Evolutionary conservation across 352 stramenopile species (phyloP).

Genomic region (Phytophthora foliorum): DNA sequence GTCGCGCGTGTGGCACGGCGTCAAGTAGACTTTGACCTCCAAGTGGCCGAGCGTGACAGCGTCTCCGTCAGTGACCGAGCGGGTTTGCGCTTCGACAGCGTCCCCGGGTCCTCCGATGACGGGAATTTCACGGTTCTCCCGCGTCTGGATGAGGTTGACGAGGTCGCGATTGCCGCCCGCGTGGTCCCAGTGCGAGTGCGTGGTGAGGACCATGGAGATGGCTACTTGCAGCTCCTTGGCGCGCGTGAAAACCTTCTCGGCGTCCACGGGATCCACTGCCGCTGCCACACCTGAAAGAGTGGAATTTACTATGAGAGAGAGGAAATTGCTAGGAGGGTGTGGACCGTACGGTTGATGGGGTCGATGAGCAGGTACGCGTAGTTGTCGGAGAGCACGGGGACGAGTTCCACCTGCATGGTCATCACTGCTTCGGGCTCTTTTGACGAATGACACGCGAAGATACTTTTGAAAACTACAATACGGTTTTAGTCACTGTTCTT

Average conservation of each 20-base stretch:
- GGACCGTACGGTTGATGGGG: conserved; percentile 44
- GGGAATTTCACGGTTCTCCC: conserved; percentile 50
- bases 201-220: conserved; percentile 92
- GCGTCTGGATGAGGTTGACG: conserved; percentile 47
- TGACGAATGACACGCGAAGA: background rate
- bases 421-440: background rate
- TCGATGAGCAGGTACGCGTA: conserved; percentile 93
- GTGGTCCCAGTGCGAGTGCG: conserved; percentile 94
- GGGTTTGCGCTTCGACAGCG: conserved; percentile 66
- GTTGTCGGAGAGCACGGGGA: conserved; percentile 93
- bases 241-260: conserved; percentile 75
- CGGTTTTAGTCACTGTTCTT: background rate
- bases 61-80: conserved; percentile 72
- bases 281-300: conserved; percentile 62
- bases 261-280: conserved; percentile 91
- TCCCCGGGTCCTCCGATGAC: conserved; percentile 84
- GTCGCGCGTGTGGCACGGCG: conserved; percentile 93
- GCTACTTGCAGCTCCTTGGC: conserved; percentile 67
- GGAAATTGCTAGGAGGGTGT: conserved; percentile 5
- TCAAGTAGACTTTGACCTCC: conserved; percentile 74
- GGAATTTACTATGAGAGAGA: background rate
- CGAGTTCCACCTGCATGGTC: conserved; percentile 73
- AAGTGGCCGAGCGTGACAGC: conserved; percentile 74
- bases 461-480: conserved; percentile 13
- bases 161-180: conserved; percentile 89